Conservation (phyloP, 495 filamentous ascomycete genomes). For the Rhypophila decipiens region DNA sequence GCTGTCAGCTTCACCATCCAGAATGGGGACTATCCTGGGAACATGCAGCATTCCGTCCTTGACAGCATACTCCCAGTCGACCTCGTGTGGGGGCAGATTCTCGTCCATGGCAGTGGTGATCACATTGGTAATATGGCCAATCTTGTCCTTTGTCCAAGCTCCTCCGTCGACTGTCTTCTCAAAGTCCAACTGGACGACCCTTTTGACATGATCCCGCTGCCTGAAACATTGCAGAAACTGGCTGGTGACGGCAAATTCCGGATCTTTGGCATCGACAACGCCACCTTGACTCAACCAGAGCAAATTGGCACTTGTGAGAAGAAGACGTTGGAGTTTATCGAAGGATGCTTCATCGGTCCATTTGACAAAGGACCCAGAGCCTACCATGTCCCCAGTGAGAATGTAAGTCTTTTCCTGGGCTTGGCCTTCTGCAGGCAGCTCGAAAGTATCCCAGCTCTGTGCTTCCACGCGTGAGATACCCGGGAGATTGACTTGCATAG, state of each 20-base stretch:
- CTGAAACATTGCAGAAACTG: constrained; percentile 12
- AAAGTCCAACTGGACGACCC: constrained; percentile 12
- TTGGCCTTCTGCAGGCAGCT: background rate
- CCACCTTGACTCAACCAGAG: constrained; percentile 9
- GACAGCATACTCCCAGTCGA: constrained; percentile 18
- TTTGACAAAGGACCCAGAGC: background rate
- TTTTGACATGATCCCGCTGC: constrained; percentile 7
- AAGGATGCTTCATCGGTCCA: background rate
- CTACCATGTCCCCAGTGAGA: background rate
- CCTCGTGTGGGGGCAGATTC: background rate
- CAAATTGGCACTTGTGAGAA: background rate
- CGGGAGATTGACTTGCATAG: background rate
- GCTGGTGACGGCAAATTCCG: constrained; percentile 2
- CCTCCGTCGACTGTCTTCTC: background rate
- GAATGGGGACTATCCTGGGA: background rate
- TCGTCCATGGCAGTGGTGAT: background rate
- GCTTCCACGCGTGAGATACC: background rate
- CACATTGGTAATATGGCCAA: background rate
- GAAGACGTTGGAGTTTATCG: background rate
- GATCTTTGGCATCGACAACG: background rate
- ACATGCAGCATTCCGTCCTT: constrained; percentile 1
- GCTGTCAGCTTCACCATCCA: background rate
- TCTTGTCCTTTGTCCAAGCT: background rate
- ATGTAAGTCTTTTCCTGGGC: background rate
- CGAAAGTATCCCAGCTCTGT: background rate